Conservation (phyloP, 768 basidiomycete species). For the Lactarius vividus region DNA sequence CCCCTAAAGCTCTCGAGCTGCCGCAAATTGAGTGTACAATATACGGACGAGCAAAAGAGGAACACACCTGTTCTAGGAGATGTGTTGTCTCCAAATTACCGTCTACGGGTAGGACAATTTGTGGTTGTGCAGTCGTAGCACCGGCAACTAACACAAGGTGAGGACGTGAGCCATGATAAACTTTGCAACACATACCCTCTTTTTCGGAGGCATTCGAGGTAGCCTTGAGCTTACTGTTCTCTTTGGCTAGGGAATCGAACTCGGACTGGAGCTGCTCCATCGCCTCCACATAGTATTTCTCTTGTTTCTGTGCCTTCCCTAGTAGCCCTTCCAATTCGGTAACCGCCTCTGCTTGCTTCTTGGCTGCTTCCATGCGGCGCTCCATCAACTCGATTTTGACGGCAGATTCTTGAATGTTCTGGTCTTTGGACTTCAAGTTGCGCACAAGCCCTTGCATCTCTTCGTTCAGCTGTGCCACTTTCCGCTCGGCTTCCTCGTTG, state of each 20-base stretch:
- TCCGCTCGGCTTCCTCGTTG: slow-evolving; percentile 91
- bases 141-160: slow-evolving; percentile 36
- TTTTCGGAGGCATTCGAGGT: slow-evolving; percentile 64
- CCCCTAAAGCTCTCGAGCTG: slow-evolving; percentile 90
- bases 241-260: slow-evolving; percentile 81
- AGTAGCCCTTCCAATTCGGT: slow-evolving; percentile 78
- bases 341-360: slow-evolving; percentile 86
- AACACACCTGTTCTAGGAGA: slow-evolving; percentile 76
- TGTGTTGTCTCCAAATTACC: slow-evolving; percentile 85
- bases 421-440: slow-evolving; percentile 84
- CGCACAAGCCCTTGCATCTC: slow-evolving; percentile 87
- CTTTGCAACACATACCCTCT: slow-evolving; percentile 50
- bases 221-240: slow-evolving; percentile 79
- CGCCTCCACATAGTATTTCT: slow-evolving; percentile 86
- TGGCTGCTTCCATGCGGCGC: slow-evolving; percentile 84
- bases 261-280: slow-evolving; percentile 92
- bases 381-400: slow-evolving; percentile 98
- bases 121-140: slow-evolving; percentile 50
- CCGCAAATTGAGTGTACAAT: slow-evolving; percentile 21
- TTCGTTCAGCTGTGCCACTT: slow-evolving; percentile 80
- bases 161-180: slow-evolving; percentile 11
- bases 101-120: slow-evolving; percentile 66
- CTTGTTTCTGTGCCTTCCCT: slow-evolving; percentile 79
- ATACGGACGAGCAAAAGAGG: background rate
- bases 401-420: slow-evolving; percentile 78